Base-by-base conservation (phyloP, 208 protist genomes). In the Trypanosoma platydactyli region DNA sequence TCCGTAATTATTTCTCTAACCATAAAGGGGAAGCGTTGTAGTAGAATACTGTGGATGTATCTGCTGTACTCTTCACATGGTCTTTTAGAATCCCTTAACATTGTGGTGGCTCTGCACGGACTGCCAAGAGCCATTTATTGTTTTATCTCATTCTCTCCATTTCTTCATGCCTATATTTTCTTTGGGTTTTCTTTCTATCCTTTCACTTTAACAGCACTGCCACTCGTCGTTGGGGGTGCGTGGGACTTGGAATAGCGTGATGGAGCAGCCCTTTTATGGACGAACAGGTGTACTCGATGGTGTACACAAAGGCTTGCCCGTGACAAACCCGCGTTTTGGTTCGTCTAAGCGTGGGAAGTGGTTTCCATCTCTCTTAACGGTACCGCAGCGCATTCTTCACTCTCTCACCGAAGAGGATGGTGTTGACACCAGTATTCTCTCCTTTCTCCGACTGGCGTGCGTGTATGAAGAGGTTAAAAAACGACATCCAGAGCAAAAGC, bases 211-310 rank as follows among this genome's bases (percentile, higher is more conserved):
- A 41, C 46, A 13, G 15, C 2, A 5, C 33, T 54, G 20, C 22
- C 20, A 44, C 1, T 51, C 38, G 27, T 49, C 42, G 24, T 46
- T 62, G 18, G 22, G 30, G 16, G 52, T 54, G 54, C 53, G n/a
- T 72, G 59, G n/a, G 29, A 24, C 15, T 6, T 9, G 30, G 30
- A 25, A 42, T 51, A 53, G 24, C 7, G 29, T 25, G 25, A 91
- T 87, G 85, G 80, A 94, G 46, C 33, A 52, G 27, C 82, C 84
- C 5, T 79, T 84, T 54, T 95, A 92, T 54, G 89, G 86, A 6
- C 82, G 89, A 50, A 92, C 84, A 6, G 89, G 89, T 0, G 70
- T 87, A 16, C 79, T 95, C 3, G 62, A 54, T 22, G 40, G 55
- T 13, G 67, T 52, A 1, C 64, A 77, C 1, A 58, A 70, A 16